Evolutionary conservation across 2,329 filamentous ascomycete species (phyloP).

Genomic region (Fusarium sp.): DNA sequence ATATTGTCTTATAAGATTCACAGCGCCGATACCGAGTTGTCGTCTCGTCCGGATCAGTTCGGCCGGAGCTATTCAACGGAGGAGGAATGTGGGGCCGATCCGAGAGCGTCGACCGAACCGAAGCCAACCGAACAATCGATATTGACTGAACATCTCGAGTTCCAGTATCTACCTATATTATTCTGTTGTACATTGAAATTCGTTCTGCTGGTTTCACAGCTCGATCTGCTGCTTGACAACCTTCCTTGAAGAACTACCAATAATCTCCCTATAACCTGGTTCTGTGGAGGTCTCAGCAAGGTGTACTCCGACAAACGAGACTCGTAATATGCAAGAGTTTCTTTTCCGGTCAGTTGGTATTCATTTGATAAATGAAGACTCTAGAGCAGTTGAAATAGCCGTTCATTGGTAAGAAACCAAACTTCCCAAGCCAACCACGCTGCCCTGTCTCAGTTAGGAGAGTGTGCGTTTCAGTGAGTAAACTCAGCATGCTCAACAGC

Average conservation of each 20-base stretch:
- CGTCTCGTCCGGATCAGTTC: background rate
- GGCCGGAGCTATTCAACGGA: background rate
- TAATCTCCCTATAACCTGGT: too few relatives aligned
- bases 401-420: background rate
- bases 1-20: background rate
- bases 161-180: background rate
- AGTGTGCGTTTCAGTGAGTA: background rate
- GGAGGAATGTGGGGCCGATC: background rate
- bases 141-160: background rate
- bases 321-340: background rate
- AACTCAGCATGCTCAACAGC: background rate
- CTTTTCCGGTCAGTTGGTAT: background rate
- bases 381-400: background rate
- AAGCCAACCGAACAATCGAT: background rate
- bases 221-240: too few relatives aligned
- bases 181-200: accelerated
- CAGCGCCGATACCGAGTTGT: background rate
- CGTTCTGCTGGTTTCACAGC: background rate
- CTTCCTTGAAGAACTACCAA: background rate
- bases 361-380: background rate
- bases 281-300: background rate
- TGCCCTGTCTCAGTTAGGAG: background rate
- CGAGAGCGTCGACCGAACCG: background rate
- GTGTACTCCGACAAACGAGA: background rate
- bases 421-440: background rate